These are phyloP conservation scores for Phylloporus rhodoxanthus DNA, from an alignment of 768 basidiomycete genomes.

Conservation along the genomic window DNA sequence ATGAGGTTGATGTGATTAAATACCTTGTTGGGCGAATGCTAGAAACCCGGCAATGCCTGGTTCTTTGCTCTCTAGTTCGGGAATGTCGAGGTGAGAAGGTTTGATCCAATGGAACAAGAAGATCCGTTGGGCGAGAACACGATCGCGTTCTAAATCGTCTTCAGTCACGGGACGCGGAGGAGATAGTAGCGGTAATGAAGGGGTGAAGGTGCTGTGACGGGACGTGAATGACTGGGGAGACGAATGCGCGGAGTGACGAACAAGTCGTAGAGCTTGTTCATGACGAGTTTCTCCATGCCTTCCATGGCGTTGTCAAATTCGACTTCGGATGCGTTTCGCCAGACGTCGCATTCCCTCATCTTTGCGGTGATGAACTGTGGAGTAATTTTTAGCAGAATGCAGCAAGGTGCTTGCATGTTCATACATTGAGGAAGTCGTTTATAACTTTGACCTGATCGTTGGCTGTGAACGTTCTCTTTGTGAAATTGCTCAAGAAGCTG, in stretches of 20 bases:
- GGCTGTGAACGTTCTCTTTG: constrained; percentile 86
- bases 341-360: constrained; percentile 81
- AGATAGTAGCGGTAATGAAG: constrained; percentile 59
- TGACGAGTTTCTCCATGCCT: constrained; percentile 99
- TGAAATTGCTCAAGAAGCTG: constrained; percentile 91
- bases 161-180: constrained; percentile 78
- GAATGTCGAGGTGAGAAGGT: constrained; percentile 86
- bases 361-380: constrained; percentile 79
- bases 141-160: constrained; percentile 95
- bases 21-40: constrained; percentile 85
- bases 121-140: constrained; percentile 84
- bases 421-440: constrained; percentile 83
- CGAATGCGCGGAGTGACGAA: constrained; percentile 38
- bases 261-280: constrained; percentile 97
- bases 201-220: constrained; percentile 78
- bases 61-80: constrained; percentile 58
- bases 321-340: constrained; percentile 67
- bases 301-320: constrained; percentile 98
- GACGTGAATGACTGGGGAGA: constrained; percentile 1
- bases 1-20: constrained; percentile 2
- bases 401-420: constrained; percentile 1
- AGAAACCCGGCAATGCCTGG: constrained; percentile 61
- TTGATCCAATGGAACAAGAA: constrained; percentile 87
- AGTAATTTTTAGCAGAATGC: constrained; percentile 11
- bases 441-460: constrained; percentile 94